Conservation (phyloP, 1,284 basidiomycete species). For the Hypsizygus ulmarius region DNA sequence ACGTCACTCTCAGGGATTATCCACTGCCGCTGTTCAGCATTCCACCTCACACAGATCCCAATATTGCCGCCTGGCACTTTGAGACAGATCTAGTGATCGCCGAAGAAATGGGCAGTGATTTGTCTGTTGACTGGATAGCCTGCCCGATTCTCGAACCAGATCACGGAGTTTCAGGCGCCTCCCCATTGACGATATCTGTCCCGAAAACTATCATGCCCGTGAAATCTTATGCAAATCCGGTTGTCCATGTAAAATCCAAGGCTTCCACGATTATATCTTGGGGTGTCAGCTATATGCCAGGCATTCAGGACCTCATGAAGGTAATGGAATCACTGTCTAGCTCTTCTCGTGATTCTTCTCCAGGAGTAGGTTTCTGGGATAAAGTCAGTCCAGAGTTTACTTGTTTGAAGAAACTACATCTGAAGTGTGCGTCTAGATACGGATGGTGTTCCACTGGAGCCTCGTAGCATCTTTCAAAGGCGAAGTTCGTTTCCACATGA, state of each 20-base stretch:
- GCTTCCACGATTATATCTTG: slow-evolving; percentile 80
- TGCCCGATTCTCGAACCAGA: slow-evolving; percentile 60
- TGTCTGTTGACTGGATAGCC: slow-evolving; percentile 73
- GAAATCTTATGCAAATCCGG: slow-evolving; percentile 86
- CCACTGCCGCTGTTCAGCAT: slow-evolving; percentile 69
- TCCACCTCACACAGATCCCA: slow-evolving; percentile 40
- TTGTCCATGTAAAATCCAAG: slow-evolving; percentile 64
- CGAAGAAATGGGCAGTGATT: slow-evolving; percentile 79
- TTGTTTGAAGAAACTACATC: slow-evolving; percentile 1
- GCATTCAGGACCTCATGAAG: slow-evolving; percentile 84
- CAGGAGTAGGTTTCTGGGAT: slow-evolving; percentile 93
- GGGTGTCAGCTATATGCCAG: slow-evolving; percentile 88
- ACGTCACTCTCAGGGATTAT: slow-evolving; percentile 78
- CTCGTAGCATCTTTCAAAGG: slow-evolving; percentile 71
- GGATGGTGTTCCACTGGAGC: slow-evolving; percentile 84
- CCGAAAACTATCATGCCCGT: slow-evolving; percentile 96
- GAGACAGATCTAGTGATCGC: slow-evolving; percentile 84
- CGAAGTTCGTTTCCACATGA: slow-evolving; percentile 80
- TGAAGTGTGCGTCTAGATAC: slow-evolving; percentile 49
- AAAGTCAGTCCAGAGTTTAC: slow-evolving; percentile 44
- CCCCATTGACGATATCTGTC: slow-evolving; percentile 63
- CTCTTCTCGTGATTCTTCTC: slow-evolving; percentile 84
- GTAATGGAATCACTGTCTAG: slow-evolving; percentile 83
- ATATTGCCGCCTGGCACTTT: slow-evolving; percentile 57
- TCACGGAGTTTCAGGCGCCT: slow-evolving; percentile 51